Base-by-base conservation (phyloP, 2,329 filamentous ascomycete species). In the Microsporum ferrugineum region DNA sequence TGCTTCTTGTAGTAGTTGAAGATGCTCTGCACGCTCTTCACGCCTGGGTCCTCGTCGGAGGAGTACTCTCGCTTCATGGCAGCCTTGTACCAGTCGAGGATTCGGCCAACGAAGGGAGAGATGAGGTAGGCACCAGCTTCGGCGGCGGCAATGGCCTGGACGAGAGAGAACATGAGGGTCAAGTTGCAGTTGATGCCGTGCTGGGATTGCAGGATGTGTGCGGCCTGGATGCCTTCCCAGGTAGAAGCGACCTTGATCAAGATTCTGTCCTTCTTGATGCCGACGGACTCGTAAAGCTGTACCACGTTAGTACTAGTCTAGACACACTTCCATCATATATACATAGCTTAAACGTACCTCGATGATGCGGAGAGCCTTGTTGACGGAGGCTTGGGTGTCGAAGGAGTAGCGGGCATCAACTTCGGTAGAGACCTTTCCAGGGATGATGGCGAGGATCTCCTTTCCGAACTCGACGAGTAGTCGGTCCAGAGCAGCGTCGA, bases 1-100 rank as follows among this genome's bases (percentile, higher is more conserved):
- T 81, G 89, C 84, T 97, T 97, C 89, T 99, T 99, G 88, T 99
- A 99, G 89, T 99, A 99, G 85, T 99, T 94, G 86, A 88, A 99
- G 82, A 99, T 99, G 77, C 72, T 75, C 83, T 92, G 84, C 73
- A 99, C 94, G 68, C 88, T 92, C 81, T 89, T 84, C 78, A 99
- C 94, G 82, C 94, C 94, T 62, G 94, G 94, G 82, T 99, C 94
- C 77, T 95, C 89, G 78, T 88, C 80, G 76, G 90, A 84, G 75
- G 82, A 72, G 86, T 91, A 99, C 68, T 94, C 88, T 84, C 95
- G 91, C 87, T 95, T 95, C 77, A 86, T 89, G 70, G 86, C 81
- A 63, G 89, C 89, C 89, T 99, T 99, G 89, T 87, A 96, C 92
- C 92, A 99, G 81, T 99, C 94, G 69, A 99, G 88, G 75, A 99